Percentiles rank a stretch among this genome's conserved stretches.
Conservation (phyloP, 805 yeast species). For the Saturnispora silvae region DNA sequence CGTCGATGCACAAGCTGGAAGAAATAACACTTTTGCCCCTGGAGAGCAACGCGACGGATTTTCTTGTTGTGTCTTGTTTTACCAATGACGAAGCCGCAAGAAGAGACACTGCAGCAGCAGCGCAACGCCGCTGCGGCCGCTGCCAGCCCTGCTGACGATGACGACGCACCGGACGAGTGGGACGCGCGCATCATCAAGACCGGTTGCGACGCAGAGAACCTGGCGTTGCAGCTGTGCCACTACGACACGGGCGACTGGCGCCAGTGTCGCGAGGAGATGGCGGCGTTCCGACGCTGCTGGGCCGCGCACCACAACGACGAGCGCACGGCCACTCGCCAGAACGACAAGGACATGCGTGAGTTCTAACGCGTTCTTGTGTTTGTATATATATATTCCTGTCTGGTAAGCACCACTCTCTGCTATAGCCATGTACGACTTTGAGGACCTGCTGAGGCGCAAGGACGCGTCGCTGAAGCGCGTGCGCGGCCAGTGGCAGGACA, state of each 20-base stretch:
- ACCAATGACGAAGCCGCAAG: no score
- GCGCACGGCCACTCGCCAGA: conserved; percentile 31
- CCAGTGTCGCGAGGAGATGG: conserved; percentile 51
- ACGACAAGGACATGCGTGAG: conserved; percentile 22
- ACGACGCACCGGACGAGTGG: conserved; percentile 68
- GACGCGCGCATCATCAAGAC: conserved; percentile 63
- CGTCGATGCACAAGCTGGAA: conserved; percentile 3
- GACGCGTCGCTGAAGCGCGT: conserved; percentile 16
- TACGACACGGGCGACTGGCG: conserved; percentile 82
- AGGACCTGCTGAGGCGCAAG: conserved; percentile 1
- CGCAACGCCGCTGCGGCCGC: no score
- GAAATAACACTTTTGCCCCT: not conserved
- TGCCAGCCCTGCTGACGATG: no score
- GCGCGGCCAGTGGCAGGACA: conserved; percentile 35
- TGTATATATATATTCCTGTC: no score
- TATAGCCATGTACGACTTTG: not conserved
- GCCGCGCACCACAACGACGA: conserved; percentile 28
- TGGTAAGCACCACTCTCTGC: no score
- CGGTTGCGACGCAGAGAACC: conserved; percentile 68
- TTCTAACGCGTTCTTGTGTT: conserved; percentile 13
- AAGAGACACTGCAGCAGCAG: no score
- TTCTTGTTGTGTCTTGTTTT: no score
- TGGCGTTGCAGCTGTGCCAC: conserved; percentile 62
- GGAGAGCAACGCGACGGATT: conserved; percentile 57
- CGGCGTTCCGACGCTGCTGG: conserved; percentile 35